A percentile compares a stretch with the other conserved stretches of the same genome.
These are phyloP conservation scores for Eragrostis curvula DNA, from an alignment of 176 grass and related monocot species.

Conservation along the genomic window DNA sequence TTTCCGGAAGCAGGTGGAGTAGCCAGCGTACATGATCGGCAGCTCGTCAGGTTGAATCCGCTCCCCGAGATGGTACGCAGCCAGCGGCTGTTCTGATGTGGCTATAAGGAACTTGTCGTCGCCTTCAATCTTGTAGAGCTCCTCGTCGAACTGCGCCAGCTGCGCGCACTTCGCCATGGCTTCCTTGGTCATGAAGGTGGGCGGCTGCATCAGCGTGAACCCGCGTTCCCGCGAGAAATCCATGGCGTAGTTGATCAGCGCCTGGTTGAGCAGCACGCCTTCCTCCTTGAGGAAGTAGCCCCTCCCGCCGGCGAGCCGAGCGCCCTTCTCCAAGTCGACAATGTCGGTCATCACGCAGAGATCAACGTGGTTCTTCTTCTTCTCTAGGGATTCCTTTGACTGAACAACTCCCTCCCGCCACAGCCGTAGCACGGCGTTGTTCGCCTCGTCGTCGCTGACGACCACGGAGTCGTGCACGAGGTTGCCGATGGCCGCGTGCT, in stretches of 20 bases:
- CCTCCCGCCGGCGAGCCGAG: conserved; percentile 87
- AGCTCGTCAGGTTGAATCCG: conserved; percentile 78
- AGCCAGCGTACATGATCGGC: conserved; percentile 86
- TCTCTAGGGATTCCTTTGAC: background rate
- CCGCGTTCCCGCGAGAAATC: conserved; percentile 61
- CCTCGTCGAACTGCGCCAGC: conserved; percentile 85
- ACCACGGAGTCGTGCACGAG: conserved; percentile 76
- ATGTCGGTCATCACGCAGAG: conserved; percentile 78
- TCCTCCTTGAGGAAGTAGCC: conserved; percentile 81
- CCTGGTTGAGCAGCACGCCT: conserved; percentile 82
- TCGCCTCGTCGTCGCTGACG: conserved; percentile 65
- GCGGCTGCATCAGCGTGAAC: conserved; percentile 79
- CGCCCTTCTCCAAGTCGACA: conserved; percentile 75
- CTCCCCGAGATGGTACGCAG: conserved; percentile 86
- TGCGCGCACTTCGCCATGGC: conserved; percentile 95
- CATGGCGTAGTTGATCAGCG: conserved; percentile 77
- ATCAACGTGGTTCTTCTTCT: conserved; percentile 78
- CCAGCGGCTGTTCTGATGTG: conserved; percentile 86
- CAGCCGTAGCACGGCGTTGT: background rate
- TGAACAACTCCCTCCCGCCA: too few relatives aligned
- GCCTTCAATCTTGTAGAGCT: conserved; percentile 90
- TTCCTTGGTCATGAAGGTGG: conserved; percentile 94
- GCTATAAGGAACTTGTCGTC: conserved; percentile 95
- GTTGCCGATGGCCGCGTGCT: conserved; percentile 72
- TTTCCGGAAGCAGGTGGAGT: conserved; percentile 94